A percentile compares a stretch with the other conserved stretches of the same genome.
Evolutionary conservation across 805 yeast species (phyloP).

Genomic region (Saccharomycopsis vini): DNA sequence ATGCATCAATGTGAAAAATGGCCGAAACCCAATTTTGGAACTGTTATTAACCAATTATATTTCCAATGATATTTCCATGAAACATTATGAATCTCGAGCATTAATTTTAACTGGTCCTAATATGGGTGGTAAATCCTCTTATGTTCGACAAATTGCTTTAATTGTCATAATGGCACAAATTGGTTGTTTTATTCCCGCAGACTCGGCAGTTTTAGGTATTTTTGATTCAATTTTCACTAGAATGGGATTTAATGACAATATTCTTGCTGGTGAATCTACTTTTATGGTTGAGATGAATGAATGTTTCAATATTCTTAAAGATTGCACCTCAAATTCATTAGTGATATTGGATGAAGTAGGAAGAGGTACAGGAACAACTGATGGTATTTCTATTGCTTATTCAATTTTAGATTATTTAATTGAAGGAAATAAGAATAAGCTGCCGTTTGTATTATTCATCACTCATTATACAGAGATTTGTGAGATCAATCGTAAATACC

Average conservation of each 20-base stretch:
- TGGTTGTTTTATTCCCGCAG: constrained; percentile 71
- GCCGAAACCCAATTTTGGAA: constrained; percentile 64
- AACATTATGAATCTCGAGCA: constrained; percentile 31
- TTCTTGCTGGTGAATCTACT: constrained; percentile 69
- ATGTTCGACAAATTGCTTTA: constrained; percentile 65
- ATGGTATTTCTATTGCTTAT: constrained; percentile 77
- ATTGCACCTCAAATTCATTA: constrained; percentile 45
- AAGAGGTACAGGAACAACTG: constrained; percentile 58
- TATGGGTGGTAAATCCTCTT: constrained; percentile 82
- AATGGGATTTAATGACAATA: constrained; percentile 79
- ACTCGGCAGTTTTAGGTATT: constrained; percentile 48
- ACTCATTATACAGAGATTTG: constrained; percentile 75
- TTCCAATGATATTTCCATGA: constrained; percentile 54
- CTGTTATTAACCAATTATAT: constrained; percentile 42
- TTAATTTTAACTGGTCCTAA: constrained; percentile 77
- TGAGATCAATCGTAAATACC: constrained; percentile 35
- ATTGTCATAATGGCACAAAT: constrained; percentile 65
- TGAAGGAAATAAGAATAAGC: constrained; percentile 24
- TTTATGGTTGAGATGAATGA: constrained; percentile 73
- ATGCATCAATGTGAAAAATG: constrained; percentile 40
- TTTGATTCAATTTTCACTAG: constrained; percentile 53
- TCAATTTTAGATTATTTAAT: constrained; percentile 57
- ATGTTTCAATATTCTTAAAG: constrained; percentile 45
- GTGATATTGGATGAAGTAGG: constrained; percentile 72
- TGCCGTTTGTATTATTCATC: constrained; percentile 53